Conservation (phyloP, 352 stramenopile species). For the Phytophthora fragariae region DNA sequence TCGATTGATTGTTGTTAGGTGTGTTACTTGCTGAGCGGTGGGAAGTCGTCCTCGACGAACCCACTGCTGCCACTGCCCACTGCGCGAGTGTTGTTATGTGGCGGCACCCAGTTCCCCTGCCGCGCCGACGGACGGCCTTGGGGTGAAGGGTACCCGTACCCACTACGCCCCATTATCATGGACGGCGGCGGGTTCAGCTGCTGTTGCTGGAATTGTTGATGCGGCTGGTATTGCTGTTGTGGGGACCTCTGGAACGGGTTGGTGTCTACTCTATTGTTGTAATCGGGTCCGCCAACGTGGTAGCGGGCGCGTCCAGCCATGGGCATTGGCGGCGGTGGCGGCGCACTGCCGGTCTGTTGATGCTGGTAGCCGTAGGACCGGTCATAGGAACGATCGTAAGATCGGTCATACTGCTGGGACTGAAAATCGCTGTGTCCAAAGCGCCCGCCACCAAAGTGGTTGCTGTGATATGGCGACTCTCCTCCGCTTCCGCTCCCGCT, state of each 20-base stretch:
- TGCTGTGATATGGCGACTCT: constrained; percentile 47
- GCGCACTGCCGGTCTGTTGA: constrained; percentile 30
- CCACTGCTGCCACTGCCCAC: constrained; percentile 30
- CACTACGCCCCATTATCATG: constrained; percentile 36
- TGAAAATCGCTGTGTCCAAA: constrained; percentile 38
- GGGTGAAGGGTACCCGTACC: constrained; percentile 41
- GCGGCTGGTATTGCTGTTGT: constrained; percentile 48
- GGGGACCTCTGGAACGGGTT: constrained; percentile 46
- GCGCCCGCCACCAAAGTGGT: constrained; percentile 31
- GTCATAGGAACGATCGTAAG: constrained; percentile 40
- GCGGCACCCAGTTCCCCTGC: constrained; percentile 30
- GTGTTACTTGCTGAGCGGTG: constrained; percentile 68
- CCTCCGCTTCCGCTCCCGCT: constrained; percentile 41
- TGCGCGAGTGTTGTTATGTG: constrained; percentile 30
- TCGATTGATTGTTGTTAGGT: constrained; percentile 19
- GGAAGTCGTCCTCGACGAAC: constrained; percentile 79
- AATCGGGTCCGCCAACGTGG: constrained; percentile 44
- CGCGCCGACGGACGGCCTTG: constrained; percentile 38
- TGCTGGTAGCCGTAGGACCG: constrained; percentile 37
- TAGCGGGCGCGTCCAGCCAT: constrained; percentile 44
- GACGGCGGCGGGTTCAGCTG: constrained; percentile 45
- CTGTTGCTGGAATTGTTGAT: constrained; percentile 48
- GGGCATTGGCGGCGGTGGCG: constrained; percentile 37
- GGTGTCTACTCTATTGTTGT: constrained; percentile 73
- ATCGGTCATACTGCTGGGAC: constrained; percentile 41